Conservation (phyloP, 176 grass and related monocot genomes). For the Poa pratensis region DNA sequence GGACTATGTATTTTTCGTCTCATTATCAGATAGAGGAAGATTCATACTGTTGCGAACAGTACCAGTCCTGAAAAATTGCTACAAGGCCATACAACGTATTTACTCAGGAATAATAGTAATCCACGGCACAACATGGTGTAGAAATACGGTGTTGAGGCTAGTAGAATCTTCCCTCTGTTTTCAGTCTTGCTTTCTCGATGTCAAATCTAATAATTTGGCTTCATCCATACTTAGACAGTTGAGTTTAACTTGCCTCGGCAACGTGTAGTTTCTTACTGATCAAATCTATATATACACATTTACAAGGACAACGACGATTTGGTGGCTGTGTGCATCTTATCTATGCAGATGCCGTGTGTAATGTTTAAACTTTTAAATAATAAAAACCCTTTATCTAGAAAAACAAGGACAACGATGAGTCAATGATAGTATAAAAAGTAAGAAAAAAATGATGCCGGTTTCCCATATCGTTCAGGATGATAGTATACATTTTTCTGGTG, state of each 20-base stretch:
- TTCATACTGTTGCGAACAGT: not conserved
- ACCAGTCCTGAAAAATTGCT: too few relatives aligned
- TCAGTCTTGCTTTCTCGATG: conserved; percentile 17
- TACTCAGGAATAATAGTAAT: not conserved
- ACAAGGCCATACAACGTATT: not conserved
- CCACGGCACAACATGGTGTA: not conserved
- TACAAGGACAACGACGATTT: not conserved
- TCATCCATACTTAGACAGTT: conserved; percentile 34
- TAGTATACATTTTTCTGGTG: too few relatives aligned
- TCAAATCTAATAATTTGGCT: conserved; percentile 30
- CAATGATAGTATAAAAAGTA: not conserved
- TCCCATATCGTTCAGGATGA: too few relatives aligned
- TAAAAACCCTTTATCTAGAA: too few relatives aligned
- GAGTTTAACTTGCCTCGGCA: conserved; percentile 9
- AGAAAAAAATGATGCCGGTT: not conserved
- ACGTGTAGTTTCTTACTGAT: not conserved
- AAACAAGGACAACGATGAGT: not conserved
- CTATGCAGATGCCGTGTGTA: too few relatives aligned
- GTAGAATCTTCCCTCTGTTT: not conserved
- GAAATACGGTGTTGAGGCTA: not conserved
- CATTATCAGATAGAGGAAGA: not conserved
- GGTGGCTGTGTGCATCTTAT: too few relatives aligned
- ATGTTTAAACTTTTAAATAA: too few relatives aligned
- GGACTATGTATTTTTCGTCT: not conserved
- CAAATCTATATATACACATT: not conserved